Percentiles rank a stretch among this genome's conserved stretches.
These are phyloP conservation scores for Exutisphaerella laricina DNA, from an alignment of 2,329 filamentous ascomycete species.

Conservation along the genomic window DNA sequence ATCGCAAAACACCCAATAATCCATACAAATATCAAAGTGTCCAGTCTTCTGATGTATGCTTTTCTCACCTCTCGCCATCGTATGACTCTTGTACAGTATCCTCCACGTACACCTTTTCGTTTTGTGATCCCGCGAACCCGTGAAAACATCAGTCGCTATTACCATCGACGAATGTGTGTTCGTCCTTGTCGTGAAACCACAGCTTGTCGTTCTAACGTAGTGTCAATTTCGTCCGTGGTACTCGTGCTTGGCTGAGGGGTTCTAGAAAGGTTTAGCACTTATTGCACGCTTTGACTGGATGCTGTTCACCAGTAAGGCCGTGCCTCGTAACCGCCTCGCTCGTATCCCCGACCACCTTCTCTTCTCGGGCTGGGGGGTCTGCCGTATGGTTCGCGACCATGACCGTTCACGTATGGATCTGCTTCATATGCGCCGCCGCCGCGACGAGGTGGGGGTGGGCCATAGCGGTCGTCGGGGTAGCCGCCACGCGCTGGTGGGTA, in stretches of 20 bases:
- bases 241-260: slow-evolving; percentile 5
- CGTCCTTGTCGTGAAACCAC: neutral
- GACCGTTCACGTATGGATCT: slow-evolving; percentile 57
- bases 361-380: slow-evolving; percentile 47
- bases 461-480: slow-evolving; percentile 71
- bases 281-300: slow-evolving; percentile 16
- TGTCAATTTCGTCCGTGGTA: neutral
- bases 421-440: slow-evolving; percentile 48
- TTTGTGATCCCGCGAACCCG: no score
- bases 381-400: slow-evolving; percentile 48
- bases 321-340: slow-evolving; percentile 21
- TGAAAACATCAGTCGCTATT: neutral
- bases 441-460: slow-evolving; percentile 33
- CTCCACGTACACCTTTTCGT: slow-evolving; percentile 4
- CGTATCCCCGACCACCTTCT: slow-evolving; percentile 25
- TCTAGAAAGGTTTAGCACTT: slow-evolving; percentile 17
- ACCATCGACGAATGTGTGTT: neutral
- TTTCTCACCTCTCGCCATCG: slow-evolving; percentile 5
- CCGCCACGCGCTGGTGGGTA: slow-evolving; percentile 54
- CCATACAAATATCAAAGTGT: no score
- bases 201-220: neutral
- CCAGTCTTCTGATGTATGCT: no score
- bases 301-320: slow-evolving; percentile 30
- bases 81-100: slow-evolving; percentile 2
- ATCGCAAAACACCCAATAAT: slow-evolving; percentile 3